These are phyloP conservation scores for Pueraria montana DNA, from an alignment of 306 rosid species.

Conservation along the genomic window DNA sequence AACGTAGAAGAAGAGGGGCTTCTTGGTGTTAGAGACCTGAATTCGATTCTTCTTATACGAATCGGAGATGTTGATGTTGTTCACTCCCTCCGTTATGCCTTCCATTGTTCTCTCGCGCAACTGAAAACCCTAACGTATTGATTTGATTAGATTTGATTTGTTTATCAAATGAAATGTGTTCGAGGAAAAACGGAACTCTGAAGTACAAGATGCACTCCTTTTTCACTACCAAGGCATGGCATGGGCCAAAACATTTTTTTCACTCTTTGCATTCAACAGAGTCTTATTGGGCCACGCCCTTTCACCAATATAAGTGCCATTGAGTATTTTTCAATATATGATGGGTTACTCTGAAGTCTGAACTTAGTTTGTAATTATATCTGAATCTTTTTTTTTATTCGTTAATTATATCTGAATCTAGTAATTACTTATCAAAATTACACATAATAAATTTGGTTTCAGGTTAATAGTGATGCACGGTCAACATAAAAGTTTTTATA, in stretches of 20 bases:
- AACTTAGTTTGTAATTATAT: too few species aligned
- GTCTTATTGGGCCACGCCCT: background rate
- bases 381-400: too few species aligned
- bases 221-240: background rate
- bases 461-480: too few species aligned
- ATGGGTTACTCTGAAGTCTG: too few species aligned
- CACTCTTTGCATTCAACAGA: background rate
- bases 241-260: background rate
- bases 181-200: too few species aligned
- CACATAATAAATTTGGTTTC: too few species aligned
- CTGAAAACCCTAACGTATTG: conserved; percentile 58
- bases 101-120: conserved; percentile 52
- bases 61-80: conserved; percentile 63
- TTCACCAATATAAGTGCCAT: too few species aligned
- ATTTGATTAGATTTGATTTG: too few species aligned
- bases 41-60: conserved; percentile 75
- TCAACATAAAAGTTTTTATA: too few species aligned
- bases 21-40: conserved; percentile 83
- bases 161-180: background rate
- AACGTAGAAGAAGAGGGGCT: conserved; percentile 81
- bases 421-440: too few species aligned
- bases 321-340: too few species aligned
- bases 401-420: too few species aligned
- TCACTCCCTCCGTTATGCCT: conserved; percentile 65
- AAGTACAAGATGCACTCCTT: background rate